Conservation (phyloP, 2,329 filamentous ascomycete species). For the Cordyceps pruinosa region DNA sequence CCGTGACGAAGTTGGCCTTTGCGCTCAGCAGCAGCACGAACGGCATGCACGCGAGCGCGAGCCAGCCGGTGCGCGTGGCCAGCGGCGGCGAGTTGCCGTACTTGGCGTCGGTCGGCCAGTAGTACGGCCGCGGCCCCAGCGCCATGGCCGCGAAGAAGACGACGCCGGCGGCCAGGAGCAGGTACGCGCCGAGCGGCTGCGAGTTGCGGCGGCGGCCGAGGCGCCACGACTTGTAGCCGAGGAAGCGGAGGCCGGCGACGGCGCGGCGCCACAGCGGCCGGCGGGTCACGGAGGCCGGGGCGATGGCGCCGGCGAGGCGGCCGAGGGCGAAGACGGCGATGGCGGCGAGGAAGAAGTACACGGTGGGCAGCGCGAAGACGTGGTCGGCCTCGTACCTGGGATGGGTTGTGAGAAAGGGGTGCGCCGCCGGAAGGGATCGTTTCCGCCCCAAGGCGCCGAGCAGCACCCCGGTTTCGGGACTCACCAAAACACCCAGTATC, state of each 20-base stretch:
- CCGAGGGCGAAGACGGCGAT: conserved; percentile 41
- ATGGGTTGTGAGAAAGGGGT: background rate
- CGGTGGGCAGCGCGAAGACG: conserved; percentile 43
- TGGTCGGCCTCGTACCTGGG: conserved; percentile 38
- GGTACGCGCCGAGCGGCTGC: conserved; percentile 36
- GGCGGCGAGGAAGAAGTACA: conserved; percentile 45
- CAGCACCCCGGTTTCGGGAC: too few relatives aligned
- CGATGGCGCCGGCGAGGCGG: conserved; percentile 25
- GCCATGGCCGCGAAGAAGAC: conserved; percentile 45
- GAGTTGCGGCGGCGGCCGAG: conserved; percentile 29
- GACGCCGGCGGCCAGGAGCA: conserved; percentile 32
- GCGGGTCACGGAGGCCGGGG: conserved; percentile 22
- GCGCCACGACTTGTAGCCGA: conserved; percentile 20
- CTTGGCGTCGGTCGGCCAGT: conserved; percentile 41
- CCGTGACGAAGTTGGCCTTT: conserved; percentile 51
- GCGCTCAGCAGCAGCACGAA: conserved; percentile 43
- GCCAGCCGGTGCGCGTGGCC: conserved; percentile 45
- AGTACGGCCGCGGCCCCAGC: conserved; percentile 45
- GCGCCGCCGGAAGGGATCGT: background rate
- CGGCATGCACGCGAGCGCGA: conserved; percentile 44
- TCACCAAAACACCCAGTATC: conserved; percentile 46
- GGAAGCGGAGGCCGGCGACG: conserved; percentile 25
- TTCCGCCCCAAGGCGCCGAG: too few relatives aligned
- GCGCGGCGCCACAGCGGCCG: conserved; percentile 26
- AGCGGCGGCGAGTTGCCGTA: conserved; percentile 47